These are phyloP conservation scores for Puccinia polysora DNA, from an alignment of 1,284 basidiomycete genomes.

Conservation along the genomic window DNA sequence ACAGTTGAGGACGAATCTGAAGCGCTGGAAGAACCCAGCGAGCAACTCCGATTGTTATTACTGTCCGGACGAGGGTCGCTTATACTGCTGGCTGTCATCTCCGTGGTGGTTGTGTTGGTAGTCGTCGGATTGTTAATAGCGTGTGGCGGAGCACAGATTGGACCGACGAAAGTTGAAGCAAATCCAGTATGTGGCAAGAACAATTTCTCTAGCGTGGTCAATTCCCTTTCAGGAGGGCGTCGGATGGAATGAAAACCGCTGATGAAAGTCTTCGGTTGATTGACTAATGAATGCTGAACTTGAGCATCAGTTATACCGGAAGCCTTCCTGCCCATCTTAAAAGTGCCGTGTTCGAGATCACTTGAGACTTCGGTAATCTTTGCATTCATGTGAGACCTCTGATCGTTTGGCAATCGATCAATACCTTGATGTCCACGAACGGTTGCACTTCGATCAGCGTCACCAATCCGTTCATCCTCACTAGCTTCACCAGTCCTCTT, in stretches of 20 bases:
- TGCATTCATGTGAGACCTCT: too few species aligned
- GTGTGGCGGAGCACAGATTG: background rate
- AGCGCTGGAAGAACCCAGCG: too few species aligned
- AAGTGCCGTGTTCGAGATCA: too few species aligned
- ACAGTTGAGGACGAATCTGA: background rate
- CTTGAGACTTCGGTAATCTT: too few species aligned
- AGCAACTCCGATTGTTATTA: background rate
- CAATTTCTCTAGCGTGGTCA: conserved; percentile 36
- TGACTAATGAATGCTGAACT: too few species aligned
- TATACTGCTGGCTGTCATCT: background rate
- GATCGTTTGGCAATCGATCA: too few species aligned
- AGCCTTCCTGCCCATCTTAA: too few species aligned
- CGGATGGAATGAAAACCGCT: background rate
- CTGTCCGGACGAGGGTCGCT: background rate
- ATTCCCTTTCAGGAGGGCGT: background rate
- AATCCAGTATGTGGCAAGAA: conserved; percentile 28
- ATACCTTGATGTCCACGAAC: too few species aligned
- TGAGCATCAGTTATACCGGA: too few species aligned
- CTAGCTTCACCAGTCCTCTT: background rate
- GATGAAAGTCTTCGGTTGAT: background rate
- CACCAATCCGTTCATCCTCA: background rate
- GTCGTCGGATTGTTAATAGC: background rate
- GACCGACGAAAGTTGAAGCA: background rate
- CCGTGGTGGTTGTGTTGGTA: background rate
- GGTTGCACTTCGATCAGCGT: too few species aligned